A percentile compares a stretch with the other conserved stretches of the same genome.
Conservation (phyloP, 2,329 filamentous ascomycete species). For the Xylariaceae sp. region DNA sequence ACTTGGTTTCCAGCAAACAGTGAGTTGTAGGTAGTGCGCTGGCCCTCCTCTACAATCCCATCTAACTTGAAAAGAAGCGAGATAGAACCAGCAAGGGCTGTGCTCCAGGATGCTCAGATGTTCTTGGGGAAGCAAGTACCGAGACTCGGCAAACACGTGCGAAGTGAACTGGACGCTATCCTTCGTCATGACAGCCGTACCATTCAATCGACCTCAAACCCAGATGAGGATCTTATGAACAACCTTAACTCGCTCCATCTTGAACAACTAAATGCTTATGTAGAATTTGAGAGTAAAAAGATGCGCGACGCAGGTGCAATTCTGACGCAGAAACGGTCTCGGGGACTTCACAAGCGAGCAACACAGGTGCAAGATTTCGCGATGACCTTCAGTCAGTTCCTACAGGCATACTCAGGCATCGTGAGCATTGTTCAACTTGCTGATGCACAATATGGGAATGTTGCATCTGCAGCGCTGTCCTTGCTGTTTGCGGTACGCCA, state of each 20-base stretch:
- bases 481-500: conserved; percentile 2
- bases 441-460: conserved; percentile 5
- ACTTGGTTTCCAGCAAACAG: neutral
- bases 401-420: conserved; percentile 3
- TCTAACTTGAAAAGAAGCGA: conserved; percentile 2
- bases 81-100: neutral
- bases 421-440: conserved; percentile 1
- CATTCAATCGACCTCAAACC: neutral
- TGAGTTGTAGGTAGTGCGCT: neutral
- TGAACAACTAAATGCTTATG: neutral
- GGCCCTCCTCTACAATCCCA: neutral
- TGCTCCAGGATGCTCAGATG: neutral
- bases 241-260: neutral
- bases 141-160: neutral
- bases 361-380: conserved; percentile 1
- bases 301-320: neutral
- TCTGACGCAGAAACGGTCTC: neutral
- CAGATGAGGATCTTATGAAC: neutral
- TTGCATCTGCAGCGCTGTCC: conserved; percentile 6
- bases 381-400: conserved; percentile 1
- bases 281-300: neutral
- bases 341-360: neutral
- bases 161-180: neutral
- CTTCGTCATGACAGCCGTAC: neutral
- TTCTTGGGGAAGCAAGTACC: neutral